Evolutionary conservation across 2,329 filamentous ascomycete genomes (phyloP), one percentile per base, ranked within the genome.

Genomic region (Diaporthe citriasiana): DNA sequence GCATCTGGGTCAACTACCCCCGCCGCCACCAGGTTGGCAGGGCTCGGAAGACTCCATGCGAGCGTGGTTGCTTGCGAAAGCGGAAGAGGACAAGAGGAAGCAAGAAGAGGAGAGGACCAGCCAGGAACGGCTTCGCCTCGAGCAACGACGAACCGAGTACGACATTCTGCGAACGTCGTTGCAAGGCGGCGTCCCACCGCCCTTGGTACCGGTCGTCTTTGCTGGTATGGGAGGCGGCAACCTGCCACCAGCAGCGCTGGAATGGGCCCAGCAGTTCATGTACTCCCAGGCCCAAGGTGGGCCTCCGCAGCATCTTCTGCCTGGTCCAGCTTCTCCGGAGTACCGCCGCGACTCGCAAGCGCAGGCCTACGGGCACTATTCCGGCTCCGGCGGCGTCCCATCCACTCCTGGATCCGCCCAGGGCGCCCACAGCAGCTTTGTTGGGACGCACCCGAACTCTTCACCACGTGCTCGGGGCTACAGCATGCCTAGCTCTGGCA

Each of bases 161-260:
- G 91, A 91, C 59, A 95, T 95, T 83, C 83, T 95, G 73, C 87
- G 89, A 71, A 91, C 93, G 30, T 93, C 93, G 3, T 82, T 95
- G 70, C 87, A 88, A 71, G 90, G 91, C 50, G 93, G 93, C 15
- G 90, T 95, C 68, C 93, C 93, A 13, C 93, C 93, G 17, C 88
- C 92, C 47, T 90, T 95, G 88, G 88, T 95, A 35, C 93, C 93
- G 9, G 84, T 94, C 74, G 91, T 95, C 33, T 95, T 95, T 82
- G 90, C 92, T 17, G 92, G 92, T 56, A 92, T 94, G 87, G 89
- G 89, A 59, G 92, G 91, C 51, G 91, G 90, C 47, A 85, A 87
- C 71, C 82, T 93, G 38, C 86, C 91, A 27, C 90, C 89, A 76
- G 86, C 88, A 42, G 89, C 90, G 4, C 78, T 93, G 70, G 93